Evolutionary conservation across 345 rosid species (phyloP).

Genomic region (Citrus unshiu): DNA sequence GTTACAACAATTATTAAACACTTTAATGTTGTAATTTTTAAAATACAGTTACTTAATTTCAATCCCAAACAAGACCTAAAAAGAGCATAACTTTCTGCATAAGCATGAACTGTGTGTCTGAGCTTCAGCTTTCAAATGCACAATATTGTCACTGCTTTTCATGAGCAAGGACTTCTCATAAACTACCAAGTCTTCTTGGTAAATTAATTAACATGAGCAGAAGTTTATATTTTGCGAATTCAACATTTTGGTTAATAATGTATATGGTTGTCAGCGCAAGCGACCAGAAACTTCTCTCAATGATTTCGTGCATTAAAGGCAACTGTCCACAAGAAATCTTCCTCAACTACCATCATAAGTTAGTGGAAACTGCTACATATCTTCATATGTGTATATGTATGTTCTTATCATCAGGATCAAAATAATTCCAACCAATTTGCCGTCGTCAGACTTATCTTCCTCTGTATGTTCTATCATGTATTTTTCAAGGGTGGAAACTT

Average conservation of each 20-base stretch:
- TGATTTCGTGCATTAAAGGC: neutral
- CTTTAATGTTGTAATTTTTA: fast-evolving
- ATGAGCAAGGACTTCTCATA: neutral
- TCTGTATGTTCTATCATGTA: neutral
- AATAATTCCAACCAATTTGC: neutral
- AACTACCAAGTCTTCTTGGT: too few species aligned
- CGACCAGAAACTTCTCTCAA: too few species aligned
- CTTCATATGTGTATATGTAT: neutral
- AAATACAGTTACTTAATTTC: fast-evolving
- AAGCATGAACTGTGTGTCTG: too few species aligned
- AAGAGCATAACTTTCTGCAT: too few species aligned
- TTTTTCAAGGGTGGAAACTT: slow-evolving; percentile 6
- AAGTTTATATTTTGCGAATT: neutral
- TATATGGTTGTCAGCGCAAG: neutral
- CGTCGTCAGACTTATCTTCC: neutral
- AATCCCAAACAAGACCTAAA: too few species aligned
- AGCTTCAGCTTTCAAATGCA: too few species aligned
- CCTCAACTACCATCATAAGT: neutral
- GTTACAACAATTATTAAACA: fast-evolving
- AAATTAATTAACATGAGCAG: neutral
- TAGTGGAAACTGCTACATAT: neutral
- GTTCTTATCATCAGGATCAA: neutral
- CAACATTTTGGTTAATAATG: neutral
- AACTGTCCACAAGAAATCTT: neutral
- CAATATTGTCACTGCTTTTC: too few species aligned